phyloP scores from a whole-genome alignment of 2,329 filamentous ascomycete genomes.

The Phyllosticta citribraziliensis region DNA sequence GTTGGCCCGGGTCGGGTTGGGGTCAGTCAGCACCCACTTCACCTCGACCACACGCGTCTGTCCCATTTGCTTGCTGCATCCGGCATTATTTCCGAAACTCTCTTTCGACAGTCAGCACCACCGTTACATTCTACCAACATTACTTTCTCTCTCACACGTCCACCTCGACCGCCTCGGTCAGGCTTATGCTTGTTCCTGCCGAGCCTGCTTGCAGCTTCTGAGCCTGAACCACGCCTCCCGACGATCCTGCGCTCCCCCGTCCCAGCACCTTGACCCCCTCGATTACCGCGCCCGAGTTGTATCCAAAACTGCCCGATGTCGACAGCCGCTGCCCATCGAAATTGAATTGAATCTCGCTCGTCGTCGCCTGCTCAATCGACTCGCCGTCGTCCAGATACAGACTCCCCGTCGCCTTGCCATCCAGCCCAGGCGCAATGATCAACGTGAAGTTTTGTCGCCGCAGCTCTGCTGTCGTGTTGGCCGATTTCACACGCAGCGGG shows the following conservation, averaged over 20 bases:
- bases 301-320: slow-evolving; percentile 46
- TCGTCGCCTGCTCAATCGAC: slow-evolving; percentile 48
- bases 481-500: slow-evolving; percentile 46
- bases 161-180: background rate
- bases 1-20: background rate
- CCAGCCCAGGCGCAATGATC: slow-evolving; percentile 53
- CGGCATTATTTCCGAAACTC: background rate
- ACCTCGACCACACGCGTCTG: background rate
- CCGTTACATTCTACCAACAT: background rate
- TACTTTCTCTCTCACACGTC: background rate
- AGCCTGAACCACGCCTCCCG: background rate
- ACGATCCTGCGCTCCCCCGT: slow-evolving; percentile 10
- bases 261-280: slow-evolving; percentile 22
- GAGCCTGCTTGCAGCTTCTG: background rate
- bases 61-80: background rate
- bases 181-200: background rate
- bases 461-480: slow-evolving; percentile 54
- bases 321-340: slow-evolving; percentile 46
- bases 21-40: background rate
- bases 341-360: slow-evolving; percentile 50
- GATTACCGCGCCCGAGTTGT: slow-evolving; percentile 26
- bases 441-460: slow-evolving; percentile 60
- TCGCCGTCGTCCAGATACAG: slow-evolving; percentile 74
- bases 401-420: slow-evolving; percentile 55
- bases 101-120: background rate